Conservation (phyloP, 2,329 filamentous ascomycete species). For the Pseudogymnoascus sp. region DNA sequence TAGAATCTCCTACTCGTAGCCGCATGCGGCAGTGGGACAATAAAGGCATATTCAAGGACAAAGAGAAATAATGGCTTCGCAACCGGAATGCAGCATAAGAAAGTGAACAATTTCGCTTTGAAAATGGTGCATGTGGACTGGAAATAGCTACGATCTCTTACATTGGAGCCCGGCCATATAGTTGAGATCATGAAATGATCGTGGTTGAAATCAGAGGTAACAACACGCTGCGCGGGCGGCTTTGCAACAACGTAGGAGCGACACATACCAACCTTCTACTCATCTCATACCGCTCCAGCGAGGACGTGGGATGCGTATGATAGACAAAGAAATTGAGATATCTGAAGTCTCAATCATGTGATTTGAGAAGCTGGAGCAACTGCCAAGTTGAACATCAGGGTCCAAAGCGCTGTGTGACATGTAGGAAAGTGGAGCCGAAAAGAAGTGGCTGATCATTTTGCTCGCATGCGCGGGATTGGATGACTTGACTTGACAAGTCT, state of each 20-base stretch:
- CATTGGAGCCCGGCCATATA: neutral
- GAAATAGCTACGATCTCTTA: neutral
- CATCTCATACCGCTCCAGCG: neutral
- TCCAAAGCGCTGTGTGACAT: neutral
- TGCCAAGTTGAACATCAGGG: neutral
- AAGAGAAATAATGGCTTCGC: neutral
- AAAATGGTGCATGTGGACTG: neutral
- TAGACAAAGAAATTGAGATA: constrained; percentile 2
- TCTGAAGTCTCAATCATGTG: neutral
- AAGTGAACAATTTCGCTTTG: neutral
- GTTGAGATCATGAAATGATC: neutral
- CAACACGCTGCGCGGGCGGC: neutral
- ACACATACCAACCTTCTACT: neutral
- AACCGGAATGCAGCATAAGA: neutral
- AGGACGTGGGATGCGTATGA: neutral
- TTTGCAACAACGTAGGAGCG: neutral
- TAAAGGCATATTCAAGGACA: constrained; percentile 6
- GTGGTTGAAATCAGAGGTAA: neutral
- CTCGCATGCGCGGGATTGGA: neutral
- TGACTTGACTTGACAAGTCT: neutral
- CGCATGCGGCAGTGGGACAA: constrained; percentile 4
- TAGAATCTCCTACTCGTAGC: neutral
- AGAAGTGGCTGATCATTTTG: neutral
- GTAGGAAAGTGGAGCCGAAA: constrained; percentile 4
- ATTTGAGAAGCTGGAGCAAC: neutral